Conservation (phyloP, 2,329 filamentous ascomycete genomes). For the Pseudogymnoascus sp. region DNA sequence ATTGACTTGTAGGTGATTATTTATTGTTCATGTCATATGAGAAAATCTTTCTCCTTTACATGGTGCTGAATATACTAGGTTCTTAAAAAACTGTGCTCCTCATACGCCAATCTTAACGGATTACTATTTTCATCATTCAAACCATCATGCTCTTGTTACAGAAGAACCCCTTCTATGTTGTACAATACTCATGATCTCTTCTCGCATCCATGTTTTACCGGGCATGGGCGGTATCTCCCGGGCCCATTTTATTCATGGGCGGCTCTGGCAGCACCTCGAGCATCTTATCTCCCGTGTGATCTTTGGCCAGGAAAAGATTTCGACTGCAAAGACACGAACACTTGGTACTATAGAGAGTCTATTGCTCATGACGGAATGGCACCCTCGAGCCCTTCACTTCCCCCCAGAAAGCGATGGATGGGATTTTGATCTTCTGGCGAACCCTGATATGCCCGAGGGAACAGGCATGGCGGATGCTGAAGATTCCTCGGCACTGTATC, state of each 20-base stretch:
- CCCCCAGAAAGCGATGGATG: conserved; percentile 48
- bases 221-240: conserved; percentile 41
- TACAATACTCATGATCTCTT: conserved; percentile 50
- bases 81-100: conserved; percentile 46
- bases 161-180: conserved; percentile 47
- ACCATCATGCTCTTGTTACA: conserved; percentile 43
- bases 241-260: conserved; percentile 47
- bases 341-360: conserved; percentile 49
- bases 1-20: conserved; percentile 39
- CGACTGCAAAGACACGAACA: conserved; percentile 43
- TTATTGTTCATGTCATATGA: background rate
- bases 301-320: conserved; percentile 47
- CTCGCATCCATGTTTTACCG: conserved; percentile 42
- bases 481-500: conserved; percentile 31
- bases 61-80: conserved; percentile 23
- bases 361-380: conserved; percentile 50
- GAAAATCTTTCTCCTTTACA: background rate
- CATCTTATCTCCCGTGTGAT: conserved; percentile 47
- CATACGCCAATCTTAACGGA: conserved; percentile 45
- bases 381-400: conserved; percentile 48
- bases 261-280: conserved; percentile 49
- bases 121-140: conserved; percentile 43
- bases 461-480: conserved; percentile 30
- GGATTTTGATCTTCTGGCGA: conserved; percentile 46
- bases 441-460: conserved; percentile 32